Evolutionary conservation across 2,329 filamentous ascomycete species (phyloP).

Genomic region (Cercospora sojina): DNA sequence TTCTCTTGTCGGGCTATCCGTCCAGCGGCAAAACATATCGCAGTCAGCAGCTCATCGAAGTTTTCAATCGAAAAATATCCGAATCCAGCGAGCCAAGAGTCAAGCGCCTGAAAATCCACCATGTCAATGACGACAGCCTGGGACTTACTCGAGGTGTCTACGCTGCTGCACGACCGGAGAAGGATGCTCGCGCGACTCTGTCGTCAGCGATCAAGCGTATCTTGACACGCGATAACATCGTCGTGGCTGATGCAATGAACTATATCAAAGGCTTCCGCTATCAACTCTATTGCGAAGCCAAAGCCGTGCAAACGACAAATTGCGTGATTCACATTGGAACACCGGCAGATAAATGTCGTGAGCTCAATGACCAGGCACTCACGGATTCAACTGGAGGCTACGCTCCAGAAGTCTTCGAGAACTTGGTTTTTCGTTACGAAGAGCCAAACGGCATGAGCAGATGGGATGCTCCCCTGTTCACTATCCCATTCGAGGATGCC

Average conservation of each 20-base stretch:
- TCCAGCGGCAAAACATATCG: constrained; percentile 64
- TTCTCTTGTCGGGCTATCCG: constrained; percentile 45
- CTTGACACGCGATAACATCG: constrained; percentile 69
- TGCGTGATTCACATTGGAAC: constrained; percentile 68
- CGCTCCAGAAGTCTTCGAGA: constrained; percentile 67
- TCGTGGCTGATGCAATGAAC: constrained; percentile 76
- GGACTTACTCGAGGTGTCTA: constrained; percentile 70
- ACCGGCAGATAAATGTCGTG: constrained; percentile 54
- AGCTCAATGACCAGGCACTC: constrained; percentile 57
- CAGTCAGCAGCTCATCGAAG: constrained; percentile 62
- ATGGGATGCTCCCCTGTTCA: constrained; percentile 83
- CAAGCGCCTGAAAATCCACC: constrained; percentile 63
- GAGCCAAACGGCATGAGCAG: constrained; percentile 81
- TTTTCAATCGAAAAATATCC: constrained; percentile 61
- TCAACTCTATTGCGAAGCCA: constrained; percentile 81
- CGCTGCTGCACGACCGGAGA: constrained; percentile 74
- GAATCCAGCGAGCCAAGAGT: constrained; percentile 41
- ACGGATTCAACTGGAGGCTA: constrained; percentile 45
- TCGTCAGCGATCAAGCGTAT: constrained; percentile 77
- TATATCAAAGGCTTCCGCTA: constrained; percentile 92
- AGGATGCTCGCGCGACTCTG: constrained; percentile 73
- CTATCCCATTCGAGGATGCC: constrained; percentile 72
- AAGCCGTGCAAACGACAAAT: constrained; percentile 71
- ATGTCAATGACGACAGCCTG: constrained; percentile 71
- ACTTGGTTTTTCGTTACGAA: constrained; percentile 78